These are phyloP conservation scores for Gymnopilus junonius DNA, from an alignment of 768 basidiomycete genomes.

Conservation along the genomic window DNA sequence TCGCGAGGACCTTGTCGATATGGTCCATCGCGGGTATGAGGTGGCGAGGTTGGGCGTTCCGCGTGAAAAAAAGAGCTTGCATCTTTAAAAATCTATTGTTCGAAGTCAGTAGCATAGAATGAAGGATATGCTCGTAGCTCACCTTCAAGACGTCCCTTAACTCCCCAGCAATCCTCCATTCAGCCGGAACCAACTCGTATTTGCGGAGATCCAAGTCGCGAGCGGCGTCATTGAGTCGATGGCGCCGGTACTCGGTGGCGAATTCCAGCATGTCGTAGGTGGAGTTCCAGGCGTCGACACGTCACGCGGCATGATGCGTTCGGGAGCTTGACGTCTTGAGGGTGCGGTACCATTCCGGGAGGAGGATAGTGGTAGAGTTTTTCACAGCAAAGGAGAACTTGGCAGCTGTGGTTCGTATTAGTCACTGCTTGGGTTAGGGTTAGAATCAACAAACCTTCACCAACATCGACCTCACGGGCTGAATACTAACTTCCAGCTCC, in stretches of 20 bases:
- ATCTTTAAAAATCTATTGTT: conserved; percentile 2
- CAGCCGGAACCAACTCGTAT: conserved; percentile 27
- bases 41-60: background rate
- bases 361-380: conserved; percentile 19
- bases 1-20: background rate
- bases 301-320: conserved; percentile 39
- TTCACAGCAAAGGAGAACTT: conserved; percentile 12
- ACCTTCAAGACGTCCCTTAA: conserved; percentile 35
- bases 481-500: conserved; percentile 18
- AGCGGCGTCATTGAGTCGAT: conserved; percentile 30
- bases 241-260: conserved; percentile 30
- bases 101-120: background rate
- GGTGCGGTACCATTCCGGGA: conserved; percentile 21
- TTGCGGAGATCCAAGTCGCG: conserved; percentile 21
- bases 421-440: conserved; percentile 9
- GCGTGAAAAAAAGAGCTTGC: conserved; percentile 1
- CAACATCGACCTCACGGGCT: conserved; percentile 31
- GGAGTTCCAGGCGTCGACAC: conserved; percentile 42
- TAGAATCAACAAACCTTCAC: conserved; percentile 31
- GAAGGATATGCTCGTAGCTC: background rate
- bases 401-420: conserved; percentile 19
- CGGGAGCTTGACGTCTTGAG: conserved; percentile 16
- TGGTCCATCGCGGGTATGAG: conserved; percentile 8
- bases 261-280: conserved; percentile 41
- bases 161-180: conserved; percentile 39